Base-by-base conservation (phyloP, 108 stramenopile species). In the Skeletonema costatum region DNA sequence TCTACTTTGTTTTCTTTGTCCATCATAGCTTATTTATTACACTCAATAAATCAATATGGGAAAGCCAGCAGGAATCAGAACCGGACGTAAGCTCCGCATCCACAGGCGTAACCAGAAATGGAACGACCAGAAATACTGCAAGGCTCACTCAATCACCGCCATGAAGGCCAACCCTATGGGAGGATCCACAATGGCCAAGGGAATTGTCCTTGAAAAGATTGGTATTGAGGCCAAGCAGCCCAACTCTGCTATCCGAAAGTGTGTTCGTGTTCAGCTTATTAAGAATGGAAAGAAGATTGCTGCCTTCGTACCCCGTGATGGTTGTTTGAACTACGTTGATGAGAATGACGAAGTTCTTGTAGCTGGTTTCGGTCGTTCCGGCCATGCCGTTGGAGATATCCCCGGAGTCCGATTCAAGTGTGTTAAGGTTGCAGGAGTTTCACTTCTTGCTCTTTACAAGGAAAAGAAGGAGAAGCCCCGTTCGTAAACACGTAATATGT, bases 271-370 rank as follows among this genome's bases (percentile, higher is more conserved):
- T 56, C 99, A 99, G 88, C 89, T 99, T 65, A 99, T 99, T 89
- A 99, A 99, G 98, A 99, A 99, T 75, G 99, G 98, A 77, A 99
- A 99, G 98, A 99, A 99, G 94, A 97, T 99, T 86, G 98, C 99
- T 33, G 98, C 98, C 44, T 99, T 99, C 92, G 99, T 99, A 39
- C 99, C 99, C 64, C 90, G 98, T 38, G 99, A 99, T 88, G 99
- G 99, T 90, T 99, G 98, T 86, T 87, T 99, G 89, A 99, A 99
- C 96, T 99, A 90, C 76, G 96, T 97, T 51, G 99, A 99, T 76
- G 98, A 99, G 88, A 99, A 99, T 89, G 98, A 99, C 90, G 99
- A 99, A 94, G 99, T 99, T 56, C 93, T 99, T 69, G 97, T 99
- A 72, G 94, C 99, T 60, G 99, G 98, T 32, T 99, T 99, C 95